A percentile compares a stretch with the other conserved stretches of the same genome.
Conservation (phyloP, 2,329 filamentous ascomycete genomes). For the Aspergillus sp. region DNA sequence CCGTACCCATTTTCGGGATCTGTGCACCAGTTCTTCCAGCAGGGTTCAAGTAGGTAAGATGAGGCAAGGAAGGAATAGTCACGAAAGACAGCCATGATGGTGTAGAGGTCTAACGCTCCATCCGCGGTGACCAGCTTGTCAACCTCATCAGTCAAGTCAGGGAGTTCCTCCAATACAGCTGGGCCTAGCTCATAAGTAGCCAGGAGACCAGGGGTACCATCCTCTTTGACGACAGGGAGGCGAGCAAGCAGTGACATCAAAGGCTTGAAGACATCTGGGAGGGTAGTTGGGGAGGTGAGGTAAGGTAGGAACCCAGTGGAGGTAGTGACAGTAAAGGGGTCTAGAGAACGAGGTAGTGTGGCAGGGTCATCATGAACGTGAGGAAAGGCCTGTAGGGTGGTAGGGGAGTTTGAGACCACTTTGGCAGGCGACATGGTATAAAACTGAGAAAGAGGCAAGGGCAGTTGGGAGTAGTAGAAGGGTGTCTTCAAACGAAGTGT, state of each 20-base stretch:
- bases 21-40: conserved; percentile 69
- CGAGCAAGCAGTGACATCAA: conserved; percentile 71
- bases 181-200: conserved; percentile 72
- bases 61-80: conserved; percentile 92
- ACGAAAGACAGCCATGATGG: conserved; percentile 83
- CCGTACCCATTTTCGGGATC: conserved; percentile 69
- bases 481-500: background rate
- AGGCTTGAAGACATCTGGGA: conserved; percentile 72
- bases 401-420: conserved; percentile 28
- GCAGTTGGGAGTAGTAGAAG: conserved; percentile 3
- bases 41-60: conserved; percentile 87
- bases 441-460: background rate
- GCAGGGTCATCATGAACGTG: conserved; percentile 45
- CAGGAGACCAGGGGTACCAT: conserved; percentile 74
- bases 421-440: conserved; percentile 38
- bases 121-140: conserved; percentile 59
- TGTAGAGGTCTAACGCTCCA: conserved; percentile 66
- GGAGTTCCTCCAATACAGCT: conserved; percentile 70
- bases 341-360: conserved; percentile 40
- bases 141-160: conserved; percentile 72
- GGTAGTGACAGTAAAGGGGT: conserved; percentile 50
- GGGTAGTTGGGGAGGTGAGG: conserved; percentile 41
- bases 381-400: conserved; percentile 43
- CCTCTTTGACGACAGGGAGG: conserved; percentile 75
- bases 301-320: conserved; percentile 48